These are phyloP conservation scores for Abortiporus biennis DNA, from an alignment of 1,284 basidiomycete species.

Conservation along the genomic window DNA sequence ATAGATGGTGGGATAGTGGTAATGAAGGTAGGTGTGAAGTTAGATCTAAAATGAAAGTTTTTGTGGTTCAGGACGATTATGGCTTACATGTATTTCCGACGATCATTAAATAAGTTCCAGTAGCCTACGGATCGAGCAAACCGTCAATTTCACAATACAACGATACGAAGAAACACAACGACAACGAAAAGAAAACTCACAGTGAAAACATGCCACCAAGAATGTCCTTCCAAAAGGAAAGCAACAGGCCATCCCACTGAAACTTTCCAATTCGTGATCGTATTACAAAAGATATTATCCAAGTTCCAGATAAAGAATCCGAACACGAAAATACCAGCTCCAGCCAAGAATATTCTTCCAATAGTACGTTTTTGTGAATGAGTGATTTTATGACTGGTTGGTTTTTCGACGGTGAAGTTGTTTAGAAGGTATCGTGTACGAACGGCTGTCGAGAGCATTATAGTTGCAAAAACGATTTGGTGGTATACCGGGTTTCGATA, in stretches of 20 bases:
- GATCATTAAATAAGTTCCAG: constrained; percentile 56
- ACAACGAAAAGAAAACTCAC: constrained; percentile 25
- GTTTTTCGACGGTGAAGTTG: constrained; percentile 31
- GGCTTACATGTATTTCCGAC: constrained; percentile 56
- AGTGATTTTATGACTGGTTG: constrained; percentile 42
- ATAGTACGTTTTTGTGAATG: constrained; percentile 34
- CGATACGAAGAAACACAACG: no score
- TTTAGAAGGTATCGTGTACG: constrained; percentile 47
- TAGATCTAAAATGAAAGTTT: no score
- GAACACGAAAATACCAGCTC: constrained; percentile 42
- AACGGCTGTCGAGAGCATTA: constrained; percentile 39
- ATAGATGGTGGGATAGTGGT: background rate
- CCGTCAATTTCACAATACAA: background rate
- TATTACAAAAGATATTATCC: constrained; percentile 62
- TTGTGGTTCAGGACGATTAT: no score
- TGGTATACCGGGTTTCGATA: constrained; percentile 66
- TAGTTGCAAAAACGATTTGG: constrained; percentile 51
- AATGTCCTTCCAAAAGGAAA: constrained; percentile 63
- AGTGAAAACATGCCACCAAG: constrained; percentile 72
- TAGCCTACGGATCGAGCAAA: constrained; percentile 30
- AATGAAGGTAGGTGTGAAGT: no score
- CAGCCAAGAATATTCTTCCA: constrained; percentile 36
- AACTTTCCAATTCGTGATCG: constrained; percentile 48
- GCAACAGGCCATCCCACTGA: constrained; percentile 55
- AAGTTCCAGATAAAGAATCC: constrained; percentile 67